A percentile compares a stretch with the other conserved stretches of the same genome.
Conservation (phyloP, 2,329 filamentous ascomycete species). For the Phaeosphaeria sp. region DNA sequence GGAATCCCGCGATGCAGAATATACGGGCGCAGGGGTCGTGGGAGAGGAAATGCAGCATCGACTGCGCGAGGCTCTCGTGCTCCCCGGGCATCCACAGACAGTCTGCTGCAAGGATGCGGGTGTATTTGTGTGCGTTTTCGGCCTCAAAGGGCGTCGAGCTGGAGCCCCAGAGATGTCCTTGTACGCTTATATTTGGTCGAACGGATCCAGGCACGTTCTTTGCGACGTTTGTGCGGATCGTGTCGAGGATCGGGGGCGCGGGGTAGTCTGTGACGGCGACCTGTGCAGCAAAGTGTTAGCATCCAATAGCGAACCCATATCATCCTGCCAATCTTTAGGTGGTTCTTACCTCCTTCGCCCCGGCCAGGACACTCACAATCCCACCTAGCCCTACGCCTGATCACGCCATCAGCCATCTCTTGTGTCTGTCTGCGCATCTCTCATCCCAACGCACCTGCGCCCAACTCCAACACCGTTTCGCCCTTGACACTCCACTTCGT, state of each 20-base stretch:
- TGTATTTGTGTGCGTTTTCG: slow-evolving; percentile 55
- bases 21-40: slow-evolving; percentile 57
- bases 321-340: background rate
- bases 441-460: slow-evolving; percentile 64
- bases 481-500: slow-evolving; percentile 57
- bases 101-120: slow-evolving; percentile 72
- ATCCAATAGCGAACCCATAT: slow-evolving; percentile 1
- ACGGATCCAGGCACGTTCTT: slow-evolving; percentile 57
- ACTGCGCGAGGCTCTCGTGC: slow-evolving; percentile 69
- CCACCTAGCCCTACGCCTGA: slow-evolving; percentile 55
- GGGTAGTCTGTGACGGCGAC: slow-evolving; percentile 74
- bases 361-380: slow-evolving; percentile 54
- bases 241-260: slow-evolving; percentile 63
- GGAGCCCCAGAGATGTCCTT: slow-evolving; percentile 72
- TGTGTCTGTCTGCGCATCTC: slow-evolving; percentile 8
- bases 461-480: slow-evolving; percentile 67
- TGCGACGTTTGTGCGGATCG: slow-evolving; percentile 64
- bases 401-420: slow-evolving; percentile 36
- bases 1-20: slow-evolving; percentile 74
- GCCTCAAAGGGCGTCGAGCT: slow-evolving; percentile 52
- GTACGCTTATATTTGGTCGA: slow-evolving; percentile 51
- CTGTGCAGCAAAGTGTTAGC: slow-evolving; percentile 26
- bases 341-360: slow-evolving; percentile 52
- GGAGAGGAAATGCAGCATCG: slow-evolving; percentile 68
- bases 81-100: slow-evolving; percentile 79